Evolutionary conservation across 163 green algal species (phyloP).

Genomic region (Scenedesmus sp.): DNA sequence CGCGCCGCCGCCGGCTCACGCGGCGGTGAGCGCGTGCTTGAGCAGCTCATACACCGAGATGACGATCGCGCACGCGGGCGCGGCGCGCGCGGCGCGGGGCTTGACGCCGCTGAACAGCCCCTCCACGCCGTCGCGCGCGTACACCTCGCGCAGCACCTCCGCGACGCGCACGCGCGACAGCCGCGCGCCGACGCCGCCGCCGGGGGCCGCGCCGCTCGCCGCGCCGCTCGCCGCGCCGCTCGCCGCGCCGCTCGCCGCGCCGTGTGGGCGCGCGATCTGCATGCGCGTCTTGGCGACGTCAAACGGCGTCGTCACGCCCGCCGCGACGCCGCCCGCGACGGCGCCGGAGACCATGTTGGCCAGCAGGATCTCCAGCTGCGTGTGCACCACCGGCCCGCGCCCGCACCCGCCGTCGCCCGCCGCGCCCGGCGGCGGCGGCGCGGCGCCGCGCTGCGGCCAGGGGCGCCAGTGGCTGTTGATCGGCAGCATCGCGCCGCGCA

Average conservation of each 20-base stretch:
- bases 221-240: neutral
- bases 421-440: neutral
- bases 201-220: conserved; percentile 20
- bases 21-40: conserved; percentile 61
- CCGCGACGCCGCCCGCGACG: conserved; percentile 80
- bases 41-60: conserved; percentile 92
- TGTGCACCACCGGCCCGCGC: conserved; percentile 19
- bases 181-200: neutral
- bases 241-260: neutral
- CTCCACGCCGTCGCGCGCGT: conserved; percentile 63
- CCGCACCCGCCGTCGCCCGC: neutral
- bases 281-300: conserved; percentile 96
- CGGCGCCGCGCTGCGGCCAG: neutral
- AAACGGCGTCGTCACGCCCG: conserved; percentile 89
- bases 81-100: conserved; percentile 77
- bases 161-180: conserved; percentile 45
- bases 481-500: conserved; percentile 45
- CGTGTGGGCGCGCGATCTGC: conserved; percentile 69
- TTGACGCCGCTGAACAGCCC: conserved; percentile 87
- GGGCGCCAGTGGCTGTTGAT: conserved; percentile 29
- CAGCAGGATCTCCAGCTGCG: conserved; percentile 57
- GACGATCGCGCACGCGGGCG: conserved; percentile 94
- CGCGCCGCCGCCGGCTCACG: neutral
- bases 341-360: conserved; percentile 85
- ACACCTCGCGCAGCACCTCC: conserved; percentile 63